Evolutionary conservation across 2,329 filamentous ascomycete species (phyloP), one percentile per base, ranked within the genome.

Genomic region (Arthrobotrys sphaeroides): DNA sequence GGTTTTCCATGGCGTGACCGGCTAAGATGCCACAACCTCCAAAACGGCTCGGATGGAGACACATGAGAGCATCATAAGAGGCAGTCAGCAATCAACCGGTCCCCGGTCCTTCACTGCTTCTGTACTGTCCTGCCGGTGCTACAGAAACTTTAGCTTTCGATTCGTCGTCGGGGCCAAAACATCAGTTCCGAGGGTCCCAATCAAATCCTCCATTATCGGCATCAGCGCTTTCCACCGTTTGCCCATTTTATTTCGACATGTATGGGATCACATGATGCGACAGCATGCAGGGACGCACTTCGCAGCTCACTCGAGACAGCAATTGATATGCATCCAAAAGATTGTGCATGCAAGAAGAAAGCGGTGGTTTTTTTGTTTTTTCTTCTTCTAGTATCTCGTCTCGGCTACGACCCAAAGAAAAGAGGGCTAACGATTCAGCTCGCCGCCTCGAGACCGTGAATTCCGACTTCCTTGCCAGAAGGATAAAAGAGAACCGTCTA

Each of bases 1-100:
- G 69, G 38, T 55, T 38, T 60, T 73, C 61, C 69, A 73, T 73
- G 69, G 69, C 61, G 69, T 73, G 69, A 73, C 61, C 69, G 69
- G 69, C 38, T 73, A 73, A 73, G 69, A 67, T 73, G 66, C 55
- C 57, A 62, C 66, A 55, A 70, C 31, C 53, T 60, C 53, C 43
- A 38, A 49, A 53, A 40, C 67, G 47, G 47, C 33, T 72, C 67
- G 67, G 38, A 60, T 43, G 38, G 47, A 12, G 40, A 73, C 49
- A 66, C 60, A 73, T 66, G 47, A 49, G 53, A 22, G 38, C 18
- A 66, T 67, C 61, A 67, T 67, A 60, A 26, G 69, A 49, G 60
- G 40, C 33, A 43, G 68, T 65, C 68, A 69, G 55, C 26, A 60
- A 60, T 69, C 55, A 51, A 51, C 55, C 66, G 55, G 38, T 55